phyloP scores from a whole-genome alignment of 2,329 filamentous ascomycete genomes.

The Neofusicoccum laricinum region DNA sequence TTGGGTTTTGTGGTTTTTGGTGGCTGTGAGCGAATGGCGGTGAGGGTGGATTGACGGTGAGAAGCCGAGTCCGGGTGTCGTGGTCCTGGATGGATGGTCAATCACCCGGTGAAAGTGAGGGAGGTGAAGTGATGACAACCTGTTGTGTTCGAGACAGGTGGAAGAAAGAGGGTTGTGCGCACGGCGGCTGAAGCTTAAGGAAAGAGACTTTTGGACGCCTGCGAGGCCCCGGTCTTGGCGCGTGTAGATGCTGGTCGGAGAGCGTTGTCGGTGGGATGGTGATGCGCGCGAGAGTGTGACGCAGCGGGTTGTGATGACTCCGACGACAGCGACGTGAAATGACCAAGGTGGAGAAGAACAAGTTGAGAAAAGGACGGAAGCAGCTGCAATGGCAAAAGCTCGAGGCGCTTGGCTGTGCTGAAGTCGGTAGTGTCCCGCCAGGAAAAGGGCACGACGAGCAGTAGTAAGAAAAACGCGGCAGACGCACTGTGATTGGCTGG shows the following conservation, averaged over 20 bases:
- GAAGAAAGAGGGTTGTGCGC: neutral
- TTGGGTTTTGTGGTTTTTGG: neutral
- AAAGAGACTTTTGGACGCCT: neutral
- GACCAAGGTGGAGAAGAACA: conserved; percentile 1
- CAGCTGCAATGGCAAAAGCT: neutral
- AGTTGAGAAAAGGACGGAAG: neutral
- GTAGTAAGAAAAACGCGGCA: neutral
- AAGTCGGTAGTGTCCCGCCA: neutral
- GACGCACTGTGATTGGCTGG: conserved; percentile 1
- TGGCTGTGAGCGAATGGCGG: neutral
- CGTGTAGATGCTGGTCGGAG: neutral
- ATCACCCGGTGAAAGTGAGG: neutral
- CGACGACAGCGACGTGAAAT: neutral
- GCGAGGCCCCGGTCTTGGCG: neutral
- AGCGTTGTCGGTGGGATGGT: neutral
- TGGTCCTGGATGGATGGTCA: neutral
- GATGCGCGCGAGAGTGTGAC: neutral
- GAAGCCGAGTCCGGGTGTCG: no score
- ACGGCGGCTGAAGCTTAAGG: neutral
- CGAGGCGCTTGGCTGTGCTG: neutral
- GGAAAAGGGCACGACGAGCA: neutral
- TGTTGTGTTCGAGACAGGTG: neutral
- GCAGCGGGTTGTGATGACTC: neutral
- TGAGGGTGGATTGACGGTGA: neutral
- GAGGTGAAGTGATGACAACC: neutral